Evolutionary conservation across 805 yeast genomes (phyloP).

Genomic region (Candida loeiensis): DNA sequence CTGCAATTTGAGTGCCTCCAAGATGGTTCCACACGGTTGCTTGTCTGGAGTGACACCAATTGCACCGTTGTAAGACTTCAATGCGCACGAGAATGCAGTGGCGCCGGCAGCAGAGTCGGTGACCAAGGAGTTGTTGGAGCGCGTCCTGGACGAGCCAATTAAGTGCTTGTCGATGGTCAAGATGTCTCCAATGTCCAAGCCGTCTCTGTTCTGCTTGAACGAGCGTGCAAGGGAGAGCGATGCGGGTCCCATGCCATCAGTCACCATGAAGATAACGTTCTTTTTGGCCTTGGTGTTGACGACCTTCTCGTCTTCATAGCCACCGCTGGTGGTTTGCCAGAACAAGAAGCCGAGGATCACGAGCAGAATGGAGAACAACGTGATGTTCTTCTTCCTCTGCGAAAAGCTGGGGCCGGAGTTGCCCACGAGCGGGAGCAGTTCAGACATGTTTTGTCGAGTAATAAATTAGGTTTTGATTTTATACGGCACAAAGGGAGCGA

Average conservation of each 20-base stretch:
- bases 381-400: constrained; percentile 6
- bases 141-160: constrained; percentile 81
- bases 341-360: neutral
- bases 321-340: neutral
- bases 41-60: constrained; percentile 73
- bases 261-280: constrained; percentile 81
- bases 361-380: constrained; percentile 7
- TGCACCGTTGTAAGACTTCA: constrained; percentile 86
- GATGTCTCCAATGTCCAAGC: constrained; percentile 51
- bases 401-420: constrained; percentile 4
- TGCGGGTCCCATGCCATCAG: constrained; percentile 96
- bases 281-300: constrained; percentile 40
- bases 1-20: constrained; percentile 80
- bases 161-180: constrained; percentile 64
- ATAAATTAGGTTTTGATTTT: no score
- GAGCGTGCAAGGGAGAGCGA: constrained; percentile 77
- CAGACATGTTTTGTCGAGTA: constrained; percentile 9
- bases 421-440: constrained; percentile 14
- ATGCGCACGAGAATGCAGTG: constrained; percentile 83
- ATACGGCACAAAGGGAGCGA: no score
- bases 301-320: neutral
- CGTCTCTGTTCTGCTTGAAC: constrained; percentile 60
- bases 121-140: constrained; percentile 69
- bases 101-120: constrained; percentile 99
- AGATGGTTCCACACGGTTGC: constrained; percentile 80